Base-by-base conservation (phyloP, 306 rosid genomes). In the Geum urbanum region DNA sequence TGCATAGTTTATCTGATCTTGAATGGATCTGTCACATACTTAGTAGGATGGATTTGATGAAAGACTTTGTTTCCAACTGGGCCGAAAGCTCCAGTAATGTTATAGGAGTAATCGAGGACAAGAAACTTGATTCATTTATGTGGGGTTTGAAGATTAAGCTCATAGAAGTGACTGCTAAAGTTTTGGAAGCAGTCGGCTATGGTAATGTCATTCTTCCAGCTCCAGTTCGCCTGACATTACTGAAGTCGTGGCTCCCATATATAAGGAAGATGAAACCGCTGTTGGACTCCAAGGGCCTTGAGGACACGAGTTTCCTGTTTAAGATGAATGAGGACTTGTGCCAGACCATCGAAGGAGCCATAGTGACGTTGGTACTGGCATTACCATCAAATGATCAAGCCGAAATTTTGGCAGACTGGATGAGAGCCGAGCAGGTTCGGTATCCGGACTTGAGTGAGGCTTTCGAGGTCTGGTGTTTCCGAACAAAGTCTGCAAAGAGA, bases 381-480 rank as follows among this genome's bases (percentile, higher is more conserved):
- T 82, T 94, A 83, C 99, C 99, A 6, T 89, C 97, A 6, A 91
- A 82, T 67, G 95, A 94, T 78, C 99, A 94, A 81, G 97, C 99
- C 2, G 96, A 87, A 44, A 94, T 91, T 81, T 78, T 94, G 40
- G 91, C 88, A 24, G 96, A 91, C 14, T 94, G 99, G 99, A 87
- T 91, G 71, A 83, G 57, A 70, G 72, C 77, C 0, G 74, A 83
- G 74, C 86, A 88, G 76, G 78, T 85, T 54, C 87, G 67, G 70
- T 90, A 83, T 81, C 98, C 96, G 0, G 96, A 92, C 71, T 74
- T 90, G 86, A 90, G 85, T 0, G 98, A 92, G 82, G 98, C 96
- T 54, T 88, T 92, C 12, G 98, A 92, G 85, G 84, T 92, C 35
- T 92, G 98, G 98, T 92, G 92, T 86, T 92, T 84, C 69, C 85